Evolutionary conservation across 2,329 filamentous ascomycete genomes (phyloP).

Genomic region (Basipetospora chlamydospora): DNA sequence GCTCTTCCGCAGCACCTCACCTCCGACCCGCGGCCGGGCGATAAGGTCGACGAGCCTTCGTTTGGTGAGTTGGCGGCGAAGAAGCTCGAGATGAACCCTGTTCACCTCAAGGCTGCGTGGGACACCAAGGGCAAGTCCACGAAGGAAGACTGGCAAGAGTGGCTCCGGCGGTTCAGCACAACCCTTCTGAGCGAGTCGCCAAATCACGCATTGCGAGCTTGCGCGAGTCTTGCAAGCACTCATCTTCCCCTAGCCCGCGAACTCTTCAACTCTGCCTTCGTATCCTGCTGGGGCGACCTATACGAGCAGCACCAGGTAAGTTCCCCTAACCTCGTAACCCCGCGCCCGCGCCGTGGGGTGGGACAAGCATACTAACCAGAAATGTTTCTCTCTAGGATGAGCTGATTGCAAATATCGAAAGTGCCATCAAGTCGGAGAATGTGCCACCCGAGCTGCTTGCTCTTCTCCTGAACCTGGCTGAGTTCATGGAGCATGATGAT

Average conservation of each 20-base stretch:
- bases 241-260: conserved; percentile 86
- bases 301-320: conserved; percentile 75
- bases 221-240: conserved; percentile 77
- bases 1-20: conserved; percentile 89
- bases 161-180: conserved; percentile 92
- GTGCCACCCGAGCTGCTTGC: conserved; percentile 93
- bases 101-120: conserved; percentile 94
- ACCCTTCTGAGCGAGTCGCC: conserved; percentile 90
- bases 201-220: conserved; percentile 86
- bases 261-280: conserved; percentile 96
- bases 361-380: too few relatives aligned
- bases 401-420: conserved; percentile 87
- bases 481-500: conserved; percentile 99
- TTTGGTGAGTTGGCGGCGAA: conserved; percentile 78
- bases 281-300: conserved; percentile 96
- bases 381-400: conserved; percentile 47
- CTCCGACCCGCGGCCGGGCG: conserved; percentile 66
- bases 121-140: conserved; percentile 94
- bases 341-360: too few relatives aligned
- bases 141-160: conserved; percentile 98
- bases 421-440: conserved; percentile 84
- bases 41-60: conserved; percentile 64
- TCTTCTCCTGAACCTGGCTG: conserved; percentile 84
- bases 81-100: conserved; percentile 93
- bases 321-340: neutral